phyloP scores from a whole-genome alignment of 257 asterid species.

The Solanum chilense region DNA sequence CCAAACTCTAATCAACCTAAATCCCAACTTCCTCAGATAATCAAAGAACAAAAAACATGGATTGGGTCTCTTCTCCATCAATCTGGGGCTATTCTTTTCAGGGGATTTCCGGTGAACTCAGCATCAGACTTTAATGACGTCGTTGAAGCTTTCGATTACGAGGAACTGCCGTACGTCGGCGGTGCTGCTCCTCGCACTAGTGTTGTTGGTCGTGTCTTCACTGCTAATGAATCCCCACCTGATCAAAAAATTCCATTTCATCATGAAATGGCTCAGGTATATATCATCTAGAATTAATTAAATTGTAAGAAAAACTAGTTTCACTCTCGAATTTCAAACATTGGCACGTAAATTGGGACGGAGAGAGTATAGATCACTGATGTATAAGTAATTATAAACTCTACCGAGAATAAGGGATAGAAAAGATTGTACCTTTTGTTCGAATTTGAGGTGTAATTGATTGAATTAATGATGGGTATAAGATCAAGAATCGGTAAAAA shows the following conservation, averaged over 20 bases:
- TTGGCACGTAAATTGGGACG: not conserved
- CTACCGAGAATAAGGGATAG: not conserved
- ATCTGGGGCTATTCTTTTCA: conserved; percentile 63
- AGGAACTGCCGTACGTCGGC: conserved; percentile 82
- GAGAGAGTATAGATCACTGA: not conserved
- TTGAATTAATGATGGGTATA: not conserved
- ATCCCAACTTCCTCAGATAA: conserved; percentile 16
- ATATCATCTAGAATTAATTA: not conserved
- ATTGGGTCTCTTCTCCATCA: conserved; percentile 39
- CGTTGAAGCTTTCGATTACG: conserved; percentile 77
- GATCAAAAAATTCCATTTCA: conserved; percentile 76
- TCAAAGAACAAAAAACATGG: conserved; percentile 47
- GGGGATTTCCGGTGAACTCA: conserved; percentile 40
- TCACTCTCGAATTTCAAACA: not conserved
- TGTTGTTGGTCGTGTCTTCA: conserved; percentile 77
- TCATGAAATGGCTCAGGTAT: conserved; percentile 84
- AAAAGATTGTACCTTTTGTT: not conserved
- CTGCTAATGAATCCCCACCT: conserved; percentile 89
- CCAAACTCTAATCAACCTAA: conserved; percentile 14
- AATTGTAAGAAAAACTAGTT: not conserved
- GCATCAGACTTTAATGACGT: conserved; percentile 73
- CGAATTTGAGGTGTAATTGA: not conserved
- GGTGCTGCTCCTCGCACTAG: conserved; percentile 81
- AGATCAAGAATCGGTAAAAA: not conserved
- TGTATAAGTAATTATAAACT: not conserved